Evolutionary conservation across 768 basidiomycete species (phyloP).

Genomic region (Boletus reticulatus): DNA sequence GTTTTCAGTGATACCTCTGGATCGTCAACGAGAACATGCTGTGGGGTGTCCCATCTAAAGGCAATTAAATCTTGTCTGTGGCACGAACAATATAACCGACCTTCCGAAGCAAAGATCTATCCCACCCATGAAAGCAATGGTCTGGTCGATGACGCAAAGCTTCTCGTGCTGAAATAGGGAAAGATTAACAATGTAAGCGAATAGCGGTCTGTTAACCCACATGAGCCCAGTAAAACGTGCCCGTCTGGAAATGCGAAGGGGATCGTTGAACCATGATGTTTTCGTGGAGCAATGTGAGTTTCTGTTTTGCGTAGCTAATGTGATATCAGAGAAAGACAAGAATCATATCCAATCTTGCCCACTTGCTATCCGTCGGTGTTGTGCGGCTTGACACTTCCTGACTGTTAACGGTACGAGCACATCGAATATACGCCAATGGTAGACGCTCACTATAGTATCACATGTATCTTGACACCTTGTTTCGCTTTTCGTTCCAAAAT

Average conservation of each 20-base stretch:
- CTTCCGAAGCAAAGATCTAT: constrained; percentile 92
- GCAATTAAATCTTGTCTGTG: neutral
- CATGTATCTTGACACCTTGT: constrained; percentile 93
- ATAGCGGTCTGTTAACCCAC: constrained; percentile 42
- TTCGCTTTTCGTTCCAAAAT: constrained; percentile 88
- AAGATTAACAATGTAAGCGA: neutral
- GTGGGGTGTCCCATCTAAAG: constrained; percentile 90
- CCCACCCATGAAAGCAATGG: constrained; percentile 98
- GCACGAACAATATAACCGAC: constrained; percentile 29
- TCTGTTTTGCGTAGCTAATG: constrained; percentile 81
- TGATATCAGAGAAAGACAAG: constrained; percentile 4
- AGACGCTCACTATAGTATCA: constrained; percentile 82
- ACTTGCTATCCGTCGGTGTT: constrained; percentile 93
- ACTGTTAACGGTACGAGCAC: constrained; percentile 38
- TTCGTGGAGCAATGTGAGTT: constrained; percentile 72
- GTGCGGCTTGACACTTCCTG: constrained; percentile 95
- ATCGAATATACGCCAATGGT: neutral
- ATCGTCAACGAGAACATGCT: constrained; percentile 89
- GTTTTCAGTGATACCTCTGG: constrained; percentile 52
- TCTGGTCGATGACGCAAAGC: constrained; percentile 93
- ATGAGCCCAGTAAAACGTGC: constrained; percentile 99
- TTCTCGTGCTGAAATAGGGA: constrained; percentile 79
- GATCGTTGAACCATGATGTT: constrained; percentile 97
- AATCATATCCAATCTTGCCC: constrained; percentile 24
- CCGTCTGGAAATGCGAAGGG: constrained; percentile 95